Base-by-base conservation (phyloP, 208 protist species). In the Leishmania arabica region DNA sequence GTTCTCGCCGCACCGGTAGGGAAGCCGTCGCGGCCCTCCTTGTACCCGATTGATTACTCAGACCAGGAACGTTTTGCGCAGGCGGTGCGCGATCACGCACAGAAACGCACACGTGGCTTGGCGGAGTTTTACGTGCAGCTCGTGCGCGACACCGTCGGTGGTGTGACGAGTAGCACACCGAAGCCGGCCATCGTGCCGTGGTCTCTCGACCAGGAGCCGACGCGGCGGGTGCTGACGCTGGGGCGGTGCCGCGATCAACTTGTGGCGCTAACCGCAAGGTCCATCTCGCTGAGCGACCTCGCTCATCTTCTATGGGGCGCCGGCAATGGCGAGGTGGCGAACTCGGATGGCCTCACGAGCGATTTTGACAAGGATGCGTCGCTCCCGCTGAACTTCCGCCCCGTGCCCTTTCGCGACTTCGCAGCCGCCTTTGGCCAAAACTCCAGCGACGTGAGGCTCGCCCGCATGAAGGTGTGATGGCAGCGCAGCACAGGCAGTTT, bases 121-220 rank as follows among this genome's bases (percentile, higher is more conserved):
- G 89, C 92, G 0, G 84, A 86, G 65, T 95, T 97, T 80, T 97
- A 96, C 78, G 94, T 97, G 27, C 88, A 91, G 71, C 90, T 97
- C 45, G 84, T 84, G 19, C 92, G 92, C 51, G 84, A 89, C 69
- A 73, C 83, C 21, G 82, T 97, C 2, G 94, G 89, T 24, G 73
- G 76, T 5, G 79, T 81, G 64, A 86, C 86, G 45, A 77, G 78
- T 15, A 83, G 77, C 79, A 85, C 86, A 1, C 86, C 90, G 4
- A 81, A n/a, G 27, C 89, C 82, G 19, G 34, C 51, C 40, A 15
- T 76, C 0, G 42, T 79, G 60, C 79, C 77, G 47, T 93, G 90
- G 91, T 83, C 84, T 7, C 84, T 95, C n/a, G 89, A 92, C 0
- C 74, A 86, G 15, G 78, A 60, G 56, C 83, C 60, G 53, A 62